A percentile compares a stretch with the other conserved stretches of the same genome.
Evolutionary conservation across 2,329 filamentous ascomycete genomes (phyloP).

Genomic region (Xylaria sp.): DNA sequence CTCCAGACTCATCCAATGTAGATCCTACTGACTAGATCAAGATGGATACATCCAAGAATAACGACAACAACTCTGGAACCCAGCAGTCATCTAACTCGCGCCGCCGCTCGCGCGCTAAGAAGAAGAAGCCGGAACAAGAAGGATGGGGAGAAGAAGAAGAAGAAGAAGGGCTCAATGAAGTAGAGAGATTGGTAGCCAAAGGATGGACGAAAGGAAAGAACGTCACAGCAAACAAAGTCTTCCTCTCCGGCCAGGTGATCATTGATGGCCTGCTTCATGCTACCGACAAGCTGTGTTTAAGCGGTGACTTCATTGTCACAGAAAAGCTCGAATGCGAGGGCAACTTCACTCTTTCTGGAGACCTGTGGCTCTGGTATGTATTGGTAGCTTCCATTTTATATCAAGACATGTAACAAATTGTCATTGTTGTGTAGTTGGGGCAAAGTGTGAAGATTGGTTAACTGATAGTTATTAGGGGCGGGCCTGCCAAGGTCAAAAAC

Average conservation of each 20-base stretch:
- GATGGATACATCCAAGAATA: constrained; percentile 2
- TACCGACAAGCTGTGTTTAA: constrained; percentile 23
- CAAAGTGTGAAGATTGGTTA: not conserved
- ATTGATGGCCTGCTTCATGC: constrained; percentile 19
- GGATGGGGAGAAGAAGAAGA: not conserved
- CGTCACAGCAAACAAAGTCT: constrained; percentile 19
- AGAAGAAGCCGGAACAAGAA: not conserved
- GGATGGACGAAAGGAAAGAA: constrained; percentile 9
- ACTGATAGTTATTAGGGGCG: not conserved
- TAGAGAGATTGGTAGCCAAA: not conserved
- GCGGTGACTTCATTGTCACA: constrained; percentile 5
- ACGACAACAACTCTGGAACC: not conserved
- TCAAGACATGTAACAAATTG: not conserved
- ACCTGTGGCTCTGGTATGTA: constrained; percentile 15
- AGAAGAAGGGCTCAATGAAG: not conserved
- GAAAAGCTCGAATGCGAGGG: constrained; percentile 22
- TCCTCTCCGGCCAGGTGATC: not conserved
- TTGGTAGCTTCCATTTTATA: not conserved
- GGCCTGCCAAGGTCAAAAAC: constrained; percentile 18
- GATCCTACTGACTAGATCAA: not conserved
- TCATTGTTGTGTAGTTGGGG: not conserved
- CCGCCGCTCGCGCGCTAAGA: not conserved
- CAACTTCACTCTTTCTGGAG: constrained; percentile 22
- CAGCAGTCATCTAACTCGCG: not conserved
- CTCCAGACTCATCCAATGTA: not conserved